Evolutionary conservation across 305 asterid species (phyloP), one percentile per base, ranked within the genome.

Genomic region (Euphrasia arctica): DNA sequence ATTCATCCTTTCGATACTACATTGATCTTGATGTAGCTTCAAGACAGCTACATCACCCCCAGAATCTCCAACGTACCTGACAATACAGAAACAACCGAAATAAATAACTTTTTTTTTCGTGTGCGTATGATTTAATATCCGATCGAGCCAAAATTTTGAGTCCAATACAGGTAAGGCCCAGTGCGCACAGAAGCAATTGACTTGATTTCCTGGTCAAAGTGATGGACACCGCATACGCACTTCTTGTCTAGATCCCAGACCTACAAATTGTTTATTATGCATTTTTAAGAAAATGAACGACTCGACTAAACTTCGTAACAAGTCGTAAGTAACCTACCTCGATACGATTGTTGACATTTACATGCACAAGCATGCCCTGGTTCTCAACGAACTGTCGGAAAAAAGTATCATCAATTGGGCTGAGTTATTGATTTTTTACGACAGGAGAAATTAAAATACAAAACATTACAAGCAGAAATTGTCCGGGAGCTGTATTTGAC

Each of bases 1-100:
- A 70, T 80, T 80, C 98, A 89, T 89, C 39, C 45, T 78, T 72
- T 85, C 98, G 27, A 85, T 74, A 64, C 41, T 70, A 63, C 65
- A 54, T 52, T 65, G 72, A 68, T 70, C 89, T 69, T 72, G 80
- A 70, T 72, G 79, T 54, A 87, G 71, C 89, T 78, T 82, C 80
- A 89, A 67, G 72, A 92, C 78, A 12, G 90, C 77, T 67, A 87
- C 76, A 68, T 75, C 67, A 22, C 98, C 98, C 47, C 67, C 28
- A 8, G 85, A 81, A 75, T 92, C 97, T 70, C 98, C 98, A 5
- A 81, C 72, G 49, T 77, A 92, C 79, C 98, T 92, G 82, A 67
- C 72, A 74, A 76, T 50, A 72, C 28, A 70, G 14, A 72, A 29
- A 61, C 13, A 57, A 34, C 5, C 8, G n/a, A 31, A 6, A 22